Evolutionary conservation across 495 filamentous ascomycete species (phyloP).

Genomic region (Penicillium parvum): DNA sequence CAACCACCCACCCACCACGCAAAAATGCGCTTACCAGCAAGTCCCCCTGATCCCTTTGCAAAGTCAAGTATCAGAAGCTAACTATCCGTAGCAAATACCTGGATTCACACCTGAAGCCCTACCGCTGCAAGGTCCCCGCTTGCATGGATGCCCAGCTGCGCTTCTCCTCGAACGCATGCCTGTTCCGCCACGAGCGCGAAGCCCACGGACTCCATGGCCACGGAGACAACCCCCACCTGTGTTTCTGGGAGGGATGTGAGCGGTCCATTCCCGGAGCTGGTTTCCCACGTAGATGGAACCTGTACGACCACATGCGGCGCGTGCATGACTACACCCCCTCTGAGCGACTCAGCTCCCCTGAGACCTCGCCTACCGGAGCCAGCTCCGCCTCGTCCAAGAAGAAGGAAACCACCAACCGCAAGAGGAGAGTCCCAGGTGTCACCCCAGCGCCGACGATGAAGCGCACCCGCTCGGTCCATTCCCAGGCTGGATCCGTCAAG

Average conservation of each 20-base stretch:
- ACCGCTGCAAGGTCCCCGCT: constrained; percentile 75
- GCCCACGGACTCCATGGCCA: constrained; percentile 93
- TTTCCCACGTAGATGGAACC: constrained; percentile 90
- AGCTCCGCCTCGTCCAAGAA: constrained; percentile 36
- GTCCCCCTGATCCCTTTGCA: constrained; percentile 21
- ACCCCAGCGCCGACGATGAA: constrained; percentile 42
- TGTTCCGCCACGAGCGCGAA: constrained; percentile 92
- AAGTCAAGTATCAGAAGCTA: constrained; percentile 15
- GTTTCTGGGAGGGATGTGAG: constrained; percentile 78
- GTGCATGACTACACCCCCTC: constrained; percentile 74
- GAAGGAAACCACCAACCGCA: constrained; percentile 40
- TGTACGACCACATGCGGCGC: constrained; percentile 89
- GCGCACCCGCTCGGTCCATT: constrained; percentile 43
- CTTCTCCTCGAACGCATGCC: constrained; percentile 90
- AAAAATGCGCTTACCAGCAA: constrained; percentile 98
- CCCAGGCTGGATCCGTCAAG: constrained; percentile 35
- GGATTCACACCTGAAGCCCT: constrained; percentile 91
- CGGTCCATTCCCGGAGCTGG: constrained; percentile 73
- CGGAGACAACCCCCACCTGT: constrained; percentile 83
- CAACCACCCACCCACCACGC: constrained; percentile 79
- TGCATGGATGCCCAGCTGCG: constrained; percentile 66
- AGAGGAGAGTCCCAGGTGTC: constrained; percentile 37
- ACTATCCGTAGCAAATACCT: constrained; percentile 69
- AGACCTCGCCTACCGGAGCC: constrained; percentile 30
- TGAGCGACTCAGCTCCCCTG: constrained; percentile 43